phyloP scores from a whole-genome alignment of 2,329 filamentous ascomycete genomes.

The Uncinocarpus reesii region DNA sequence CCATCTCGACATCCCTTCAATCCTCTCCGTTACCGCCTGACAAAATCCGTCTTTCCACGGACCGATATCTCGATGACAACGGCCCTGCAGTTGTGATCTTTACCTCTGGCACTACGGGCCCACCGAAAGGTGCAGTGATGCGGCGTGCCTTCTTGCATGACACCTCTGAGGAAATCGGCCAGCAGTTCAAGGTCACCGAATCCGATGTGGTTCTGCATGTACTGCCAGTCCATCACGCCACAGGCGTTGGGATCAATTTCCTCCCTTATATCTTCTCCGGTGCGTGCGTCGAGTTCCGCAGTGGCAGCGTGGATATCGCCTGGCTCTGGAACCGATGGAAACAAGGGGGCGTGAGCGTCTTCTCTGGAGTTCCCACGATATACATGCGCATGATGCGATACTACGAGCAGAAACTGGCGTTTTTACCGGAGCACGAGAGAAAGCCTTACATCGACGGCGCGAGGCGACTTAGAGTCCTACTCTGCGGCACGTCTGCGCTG shows the following conservation, averaged over 20 bases:
- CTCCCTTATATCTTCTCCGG: slow-evolving; percentile 14
- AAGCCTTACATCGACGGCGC: slow-evolving; percentile 13
- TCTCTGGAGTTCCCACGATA: slow-evolving; percentile 15
- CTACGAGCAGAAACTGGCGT: slow-evolving; percentile 12
- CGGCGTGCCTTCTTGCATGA: slow-evolving; percentile 15
- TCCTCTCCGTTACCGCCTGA: background rate
- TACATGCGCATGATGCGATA: slow-evolving; percentile 18
- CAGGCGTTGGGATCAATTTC: slow-evolving; percentile 18
- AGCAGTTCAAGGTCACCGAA: slow-evolving; percentile 21
- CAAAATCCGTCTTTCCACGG: slow-evolving; percentile 19
- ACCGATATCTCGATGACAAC: slow-evolving; percentile 22
- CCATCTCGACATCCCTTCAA: slow-evolving; percentile 9
- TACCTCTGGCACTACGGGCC: slow-evolving; percentile 36
- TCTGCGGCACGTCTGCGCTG: slow-evolving; percentile 14
- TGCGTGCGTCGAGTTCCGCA: slow-evolving; percentile 15
- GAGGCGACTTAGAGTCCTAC: slow-evolving; percentile 11
- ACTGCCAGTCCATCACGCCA: slow-evolving; percentile 16
- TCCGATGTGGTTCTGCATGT: slow-evolving; percentile 28
- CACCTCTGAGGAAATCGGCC: slow-evolving; percentile 6
- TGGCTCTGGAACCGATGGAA: slow-evolving; percentile 16
- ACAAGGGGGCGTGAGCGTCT: slow-evolving; percentile 12
- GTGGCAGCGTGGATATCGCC: slow-evolving; percentile 11
- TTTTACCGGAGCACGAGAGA: slow-evolving; percentile 3
- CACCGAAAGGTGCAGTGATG: slow-evolving; percentile 36
- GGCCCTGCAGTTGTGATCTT: slow-evolving; percentile 23